Base-by-base conservation (phyloP, 2,329 filamentous ascomycete genomes). In the Xylaria sp. region DNA sequence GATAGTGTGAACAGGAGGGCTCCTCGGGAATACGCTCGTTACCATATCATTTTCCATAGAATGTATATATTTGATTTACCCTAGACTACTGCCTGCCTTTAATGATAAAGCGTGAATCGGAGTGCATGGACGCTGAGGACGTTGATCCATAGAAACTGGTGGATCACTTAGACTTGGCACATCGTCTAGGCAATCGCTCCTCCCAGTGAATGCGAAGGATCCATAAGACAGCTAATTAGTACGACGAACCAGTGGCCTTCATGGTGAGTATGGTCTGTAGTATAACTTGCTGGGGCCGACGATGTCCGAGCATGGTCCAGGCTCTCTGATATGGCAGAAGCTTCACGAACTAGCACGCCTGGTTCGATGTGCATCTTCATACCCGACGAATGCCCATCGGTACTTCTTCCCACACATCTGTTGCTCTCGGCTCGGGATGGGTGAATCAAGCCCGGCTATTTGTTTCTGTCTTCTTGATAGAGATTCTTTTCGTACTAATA, bases 61-160 rank as follows among this genome's bases (percentile, higher is more conserved):
- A 10, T 58, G 39, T 58, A 58, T 48, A 58, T 58, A 58, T 58
- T 44, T 58, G n/a, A 7, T 32, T 58, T 20, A 2, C 56, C 39
- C 15, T 20, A 18, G 25, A n/a, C 8, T 41, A 28, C 5, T 44
- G 55, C 1, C 8, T 44, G 28, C 3, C 2, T 13, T 25, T 18
- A 5, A 44, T 25, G 37, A 23, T 15, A 28, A 44, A 57, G 6
- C 37, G 37, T 57, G 55, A 44, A 18, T 18, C 2, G 12, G 20
- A 57, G 12, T 28, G 20, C 23, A 23, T 39, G n/a, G 23, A 28
- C 12, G 28, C 20, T 15, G 6, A 15, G 12, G 12, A 20, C 6
- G 6, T 32, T 32, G 25, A 52, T 18, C 20, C 18, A n/a, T 23
- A 13, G 3, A 23, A 23, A 15, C 54, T 7, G 13, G 20, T 25